Percentiles rank a stretch among this genome's conserved stretches.
Evolutionary conservation across 2,329 filamentous ascomycete genomes (phyloP).

Genomic region (Pestalotiopsis sp.): DNA sequence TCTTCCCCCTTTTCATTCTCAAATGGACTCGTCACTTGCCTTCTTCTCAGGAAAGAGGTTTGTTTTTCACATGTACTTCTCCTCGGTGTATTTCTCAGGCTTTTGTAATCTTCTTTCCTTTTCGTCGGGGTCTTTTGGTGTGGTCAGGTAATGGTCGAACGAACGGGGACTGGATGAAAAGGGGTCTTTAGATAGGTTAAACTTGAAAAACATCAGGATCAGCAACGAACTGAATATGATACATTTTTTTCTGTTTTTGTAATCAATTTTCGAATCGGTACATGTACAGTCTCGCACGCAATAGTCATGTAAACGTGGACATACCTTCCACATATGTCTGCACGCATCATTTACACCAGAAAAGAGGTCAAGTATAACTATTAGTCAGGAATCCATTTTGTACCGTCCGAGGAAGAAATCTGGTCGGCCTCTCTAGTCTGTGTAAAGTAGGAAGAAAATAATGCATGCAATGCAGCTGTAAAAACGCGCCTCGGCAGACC

Average conservation of each 20-base stretch:
- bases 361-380: slow-evolving; percentile 9
- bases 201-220: background rate
- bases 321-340: too few relatives aligned
- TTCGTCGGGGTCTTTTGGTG: background rate
- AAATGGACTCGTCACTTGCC: background rate
- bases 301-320: too few relatives aligned
- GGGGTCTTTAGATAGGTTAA: background rate
- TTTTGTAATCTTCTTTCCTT: background rate
- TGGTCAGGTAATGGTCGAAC: background rate
- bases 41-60: background rate
- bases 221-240: background rate
- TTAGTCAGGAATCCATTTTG: slow-evolving; percentile 30
- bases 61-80: background rate
- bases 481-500: slow-evolving; percentile 12
- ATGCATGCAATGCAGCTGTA: slow-evolving; percentile 20
- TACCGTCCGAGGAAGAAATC: slow-evolving; percentile 19
- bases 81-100: too few relatives aligned
- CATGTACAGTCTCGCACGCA: too few relatives aligned
- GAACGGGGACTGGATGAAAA: background rate
- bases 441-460: slow-evolving; percentile 18
- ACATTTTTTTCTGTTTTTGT: background rate
- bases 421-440: slow-evolving; percentile 20
- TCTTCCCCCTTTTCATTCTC: background rate
- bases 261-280: background rate
- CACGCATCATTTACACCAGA: background rate